Base-by-base conservation (phyloP, 1,284 basidiomycete genomes). In the Malassezia vespertilionis region DNA sequence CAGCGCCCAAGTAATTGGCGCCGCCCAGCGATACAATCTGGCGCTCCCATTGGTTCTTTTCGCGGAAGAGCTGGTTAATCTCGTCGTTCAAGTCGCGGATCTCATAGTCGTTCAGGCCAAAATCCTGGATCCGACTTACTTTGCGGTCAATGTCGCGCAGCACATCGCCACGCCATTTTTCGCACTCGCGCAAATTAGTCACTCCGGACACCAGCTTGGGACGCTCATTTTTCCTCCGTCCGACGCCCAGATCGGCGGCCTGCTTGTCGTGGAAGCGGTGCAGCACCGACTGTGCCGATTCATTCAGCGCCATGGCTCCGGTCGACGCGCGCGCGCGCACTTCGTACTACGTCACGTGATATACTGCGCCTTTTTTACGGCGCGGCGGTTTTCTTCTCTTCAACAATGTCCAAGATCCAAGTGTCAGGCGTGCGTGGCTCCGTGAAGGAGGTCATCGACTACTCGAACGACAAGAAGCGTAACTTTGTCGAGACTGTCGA, bases 201-300 rank as follows among this genome's bases (percentile, higher is more conserved):
- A 89, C 91, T 9, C 81, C 78, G 52, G 82, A 84, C 5, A 90
- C 88, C 79, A 96, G 84, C 34, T 84, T 78, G 28, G 89, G 91
- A 22, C 91, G 76, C 26, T 15, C 32, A 33, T 15, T 15, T 9
- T 15, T 15, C 7, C 9, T 15, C 7, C 82, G 80, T 71, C 87
- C 86, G 28, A 96, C 76, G 14, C 91, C 91, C 63, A 96, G 82
- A 74, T 96, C 91, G 40, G 84, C 82, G 0, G 87, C 88, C 73
- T 97, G 91, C 42, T 86, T 86, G 73, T 96, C 89, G 50, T 91
- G 84, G 74, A 97, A 97, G 57, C 91, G 88, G 74, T 93, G 95
- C 41, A 99, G 80, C 89, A 95, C 96, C 38, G 89, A 93, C 56
- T 70, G 65, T 14, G 67, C 65, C 50, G 69, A 69, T 37, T 70